These are phyloP conservation scores for Backusella mclennaniae DNA, from an alignment of 192 early-diverging fungal species.

Conservation along the genomic window DNA sequence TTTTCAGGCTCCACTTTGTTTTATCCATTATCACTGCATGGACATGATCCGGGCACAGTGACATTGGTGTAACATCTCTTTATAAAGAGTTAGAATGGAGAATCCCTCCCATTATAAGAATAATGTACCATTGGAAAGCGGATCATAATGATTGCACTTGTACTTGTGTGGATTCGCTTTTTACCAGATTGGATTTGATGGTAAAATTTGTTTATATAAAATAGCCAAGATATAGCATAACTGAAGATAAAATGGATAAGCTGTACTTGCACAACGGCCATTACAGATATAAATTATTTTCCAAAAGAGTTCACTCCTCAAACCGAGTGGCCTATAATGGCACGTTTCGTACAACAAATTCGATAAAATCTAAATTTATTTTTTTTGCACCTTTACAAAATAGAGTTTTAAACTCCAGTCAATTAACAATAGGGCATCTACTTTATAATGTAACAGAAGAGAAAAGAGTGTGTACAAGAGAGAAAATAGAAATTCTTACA, in stretches of 20 bases:
- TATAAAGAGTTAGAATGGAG: neutral
- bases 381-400: neutral
- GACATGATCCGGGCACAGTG: neutral
- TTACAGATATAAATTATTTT: neutral
- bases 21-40: neutral
- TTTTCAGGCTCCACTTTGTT: neutral
- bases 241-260: neutral
- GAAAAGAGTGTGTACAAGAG: too few species aligned
- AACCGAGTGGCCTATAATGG: constrained; percentile 87
- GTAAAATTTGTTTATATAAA: neutral
- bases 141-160: too few species aligned
- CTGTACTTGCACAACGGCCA: neutral
- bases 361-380: neutral
- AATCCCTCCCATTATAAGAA: neutral
- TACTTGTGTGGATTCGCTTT: neutral
- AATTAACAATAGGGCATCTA: too few species aligned
- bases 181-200: neutral
- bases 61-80: neutral
- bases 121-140: too few species aligned
- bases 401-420: constrained; percentile 3
- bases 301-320: constrained; percentile 42
- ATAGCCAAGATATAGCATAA: too few species aligned
- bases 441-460: too few species aligned
- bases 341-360: constrained; percentile 83
- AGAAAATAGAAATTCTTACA: too few species aligned